These are phyloP conservation scores for Psilocybe sp. DNA, from an alignment of 768 basidiomycete genomes.

Conservation along the genomic window DNA sequence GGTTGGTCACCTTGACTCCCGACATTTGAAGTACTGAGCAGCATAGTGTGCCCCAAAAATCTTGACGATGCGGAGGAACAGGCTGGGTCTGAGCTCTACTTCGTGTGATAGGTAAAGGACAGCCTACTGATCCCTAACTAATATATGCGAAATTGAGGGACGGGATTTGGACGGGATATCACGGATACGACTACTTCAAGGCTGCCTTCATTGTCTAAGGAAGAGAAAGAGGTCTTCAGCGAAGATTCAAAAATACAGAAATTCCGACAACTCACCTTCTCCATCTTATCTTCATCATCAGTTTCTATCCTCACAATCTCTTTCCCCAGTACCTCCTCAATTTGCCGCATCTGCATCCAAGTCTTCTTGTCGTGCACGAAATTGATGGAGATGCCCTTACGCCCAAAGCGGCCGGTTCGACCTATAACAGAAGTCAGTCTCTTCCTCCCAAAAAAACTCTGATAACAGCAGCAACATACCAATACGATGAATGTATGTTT, in stretches of 20 bases:
- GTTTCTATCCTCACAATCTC: constrained; percentile 87
- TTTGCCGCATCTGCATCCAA: constrained; percentile 86
- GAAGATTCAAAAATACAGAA: neutral
- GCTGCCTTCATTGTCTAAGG: constrained; percentile 80
- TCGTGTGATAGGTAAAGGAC: no score
- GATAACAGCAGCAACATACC: constrained; percentile 44
- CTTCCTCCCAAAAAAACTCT: neutral
- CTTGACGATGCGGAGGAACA: no score
- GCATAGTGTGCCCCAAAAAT: no score
- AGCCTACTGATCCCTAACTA: no score
- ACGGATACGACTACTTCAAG: constrained; percentile 51
- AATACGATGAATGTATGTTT: constrained; percentile 98
- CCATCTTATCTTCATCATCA: constrained; percentile 90
- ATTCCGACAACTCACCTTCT: constrained; percentile 56
- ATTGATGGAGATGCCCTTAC: constrained; percentile 95
- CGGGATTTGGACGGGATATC: no score
- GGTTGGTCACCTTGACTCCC: no score
- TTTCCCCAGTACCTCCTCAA: constrained; percentile 75
- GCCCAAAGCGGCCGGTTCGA: constrained; percentile 96
- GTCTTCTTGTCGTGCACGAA: constrained; percentile 92
- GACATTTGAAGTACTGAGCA: no score
- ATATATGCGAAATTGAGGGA: no score
- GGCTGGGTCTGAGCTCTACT: no score
- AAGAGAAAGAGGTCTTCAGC: constrained; percentile 1
- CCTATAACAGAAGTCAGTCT: constrained; percentile 45